Evolutionary conservation across 108 stramenopile species (phyloP).

Genomic region (Discostella stelligeroides): DNA sequence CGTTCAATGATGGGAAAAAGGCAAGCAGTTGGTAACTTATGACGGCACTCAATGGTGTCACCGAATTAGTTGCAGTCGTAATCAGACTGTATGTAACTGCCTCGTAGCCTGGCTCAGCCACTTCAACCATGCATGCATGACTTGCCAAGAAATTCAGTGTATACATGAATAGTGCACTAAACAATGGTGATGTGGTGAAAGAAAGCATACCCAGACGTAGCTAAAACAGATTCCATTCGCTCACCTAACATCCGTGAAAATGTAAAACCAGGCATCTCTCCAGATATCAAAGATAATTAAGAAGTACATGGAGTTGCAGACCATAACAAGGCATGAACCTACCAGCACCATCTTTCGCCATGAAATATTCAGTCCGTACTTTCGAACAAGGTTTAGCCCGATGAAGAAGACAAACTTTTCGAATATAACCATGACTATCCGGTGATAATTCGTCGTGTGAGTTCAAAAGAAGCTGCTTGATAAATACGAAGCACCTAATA

Average conservation of each 20-base stretch:
- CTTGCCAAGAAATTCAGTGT: constrained; percentile 49
- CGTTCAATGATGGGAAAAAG: constrained; percentile 45
- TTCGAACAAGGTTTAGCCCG: constrained; percentile 41
- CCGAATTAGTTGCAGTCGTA: constrained; percentile 50
- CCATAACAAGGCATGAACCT: constrained; percentile 33
- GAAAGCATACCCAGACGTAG: too few relatives aligned
- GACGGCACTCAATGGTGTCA: constrained; percentile 48
- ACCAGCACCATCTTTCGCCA: constrained; percentile 46
- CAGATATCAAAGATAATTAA: constrained; percentile 47
- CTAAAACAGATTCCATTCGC: neutral
- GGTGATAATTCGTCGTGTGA: too few relatives aligned
- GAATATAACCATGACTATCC: constrained; percentile 35
- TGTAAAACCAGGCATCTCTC: constrained; percentile 45
- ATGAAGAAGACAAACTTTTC: constrained; percentile 51
- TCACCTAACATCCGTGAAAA: constrained; percentile 45
- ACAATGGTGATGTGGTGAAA: neutral
- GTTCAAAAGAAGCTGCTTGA: too few relatives aligned
- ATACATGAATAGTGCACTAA: constrained; percentile 49
- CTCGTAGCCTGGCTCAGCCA: constrained; percentile 51
- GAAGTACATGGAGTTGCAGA: constrained; percentile 45
- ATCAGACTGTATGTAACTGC: constrained; percentile 52
- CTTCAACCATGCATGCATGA: constrained; percentile 50
- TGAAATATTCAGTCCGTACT: constrained; percentile 39
- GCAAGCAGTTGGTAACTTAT: constrained; percentile 51
- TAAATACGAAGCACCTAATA: too few relatives aligned